Evolutionary conservation across 305 asterid genomes (phyloP).

Genomic region (Coffea humblotiana): DNA sequence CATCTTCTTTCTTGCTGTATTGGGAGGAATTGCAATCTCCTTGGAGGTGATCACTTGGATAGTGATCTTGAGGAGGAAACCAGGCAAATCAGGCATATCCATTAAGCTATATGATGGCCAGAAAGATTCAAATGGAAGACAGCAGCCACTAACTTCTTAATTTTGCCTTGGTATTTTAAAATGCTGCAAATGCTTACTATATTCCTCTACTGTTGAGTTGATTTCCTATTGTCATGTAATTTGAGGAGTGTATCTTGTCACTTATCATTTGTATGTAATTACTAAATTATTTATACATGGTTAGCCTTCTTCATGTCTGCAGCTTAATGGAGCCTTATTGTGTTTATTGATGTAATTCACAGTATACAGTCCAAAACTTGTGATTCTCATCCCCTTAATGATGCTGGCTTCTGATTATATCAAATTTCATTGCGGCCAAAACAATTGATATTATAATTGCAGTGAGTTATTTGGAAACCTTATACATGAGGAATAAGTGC

Average conservation of each 20-base stretch:
- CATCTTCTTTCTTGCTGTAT: slow-evolving; percentile 10
- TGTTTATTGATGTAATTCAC: background rate
- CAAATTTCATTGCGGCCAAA: background rate
- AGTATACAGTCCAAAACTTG: background rate
- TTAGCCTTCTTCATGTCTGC: background rate
- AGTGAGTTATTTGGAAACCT: background rate
- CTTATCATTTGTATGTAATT: background rate
- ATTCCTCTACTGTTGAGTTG: background rate
- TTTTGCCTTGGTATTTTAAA: background rate
- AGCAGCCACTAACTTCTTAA: slow-evolving; percentile 26
- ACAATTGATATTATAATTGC: background rate
- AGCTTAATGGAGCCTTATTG: background rate
- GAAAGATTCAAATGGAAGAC: slow-evolving; percentile 22
- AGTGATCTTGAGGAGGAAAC: slow-evolving; percentile 20
- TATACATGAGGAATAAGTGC: no score
- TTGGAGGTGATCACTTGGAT: slow-evolving; percentile 28
- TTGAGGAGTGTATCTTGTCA: background rate
- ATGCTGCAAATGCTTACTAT: background rate
- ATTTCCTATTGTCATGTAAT: background rate
- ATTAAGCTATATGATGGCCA: slow-evolving; percentile 21
- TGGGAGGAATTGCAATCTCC: slow-evolving; percentile 27
- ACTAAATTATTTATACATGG: background rate
- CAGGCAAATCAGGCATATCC: slow-evolving; percentile 16
- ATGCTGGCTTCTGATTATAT: background rate
- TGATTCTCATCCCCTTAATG: background rate